Percentiles rank a stretch among this genome's conserved stretches.
These are phyloP conservation scores for Mallotus repandus DNA, from an alignment of 441 rosid genomes.

Conservation along the genomic window DNA sequence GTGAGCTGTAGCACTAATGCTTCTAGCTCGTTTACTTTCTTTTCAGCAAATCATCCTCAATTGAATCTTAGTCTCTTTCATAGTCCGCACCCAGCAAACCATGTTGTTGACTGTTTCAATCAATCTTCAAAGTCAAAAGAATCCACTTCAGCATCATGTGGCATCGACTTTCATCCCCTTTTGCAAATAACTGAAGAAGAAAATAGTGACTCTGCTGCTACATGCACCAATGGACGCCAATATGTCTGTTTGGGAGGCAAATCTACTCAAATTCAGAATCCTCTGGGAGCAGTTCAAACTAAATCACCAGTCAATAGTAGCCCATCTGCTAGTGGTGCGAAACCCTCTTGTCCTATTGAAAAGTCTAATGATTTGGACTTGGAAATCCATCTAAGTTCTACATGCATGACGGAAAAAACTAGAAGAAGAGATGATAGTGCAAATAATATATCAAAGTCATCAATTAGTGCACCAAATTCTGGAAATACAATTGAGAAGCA, in stretches of 20 bases:
- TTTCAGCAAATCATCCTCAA: constrained; percentile 75
- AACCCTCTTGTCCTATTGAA: constrained; percentile 37
- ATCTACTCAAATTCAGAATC: constrained; percentile 38
- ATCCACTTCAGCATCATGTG: constrained; percentile 39
- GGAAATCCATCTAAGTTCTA: constrained; percentile 75
- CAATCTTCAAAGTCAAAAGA: constrained; percentile 45
- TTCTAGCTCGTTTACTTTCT: constrained; percentile 68
- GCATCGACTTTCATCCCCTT: constrained; percentile 88
- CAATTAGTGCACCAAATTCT: constrained; percentile 20
- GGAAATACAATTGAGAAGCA: constrained; percentile 33
- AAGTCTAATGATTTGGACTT: constrained; percentile 57
- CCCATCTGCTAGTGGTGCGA: constrained; percentile 28
- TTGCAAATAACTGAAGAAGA: constrained; percentile 60
- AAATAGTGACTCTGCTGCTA: constrained; percentile 29
- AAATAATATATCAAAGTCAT: constrained; percentile 24
- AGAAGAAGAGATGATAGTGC: constrained; percentile 29
- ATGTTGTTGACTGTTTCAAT: constrained; percentile 33
- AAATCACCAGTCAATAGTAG: constrained; percentile 22
- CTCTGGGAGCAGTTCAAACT: constrained; percentile 35
- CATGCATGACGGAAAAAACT: constrained; percentile 41
- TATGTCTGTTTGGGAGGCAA: constrained; percentile 38
- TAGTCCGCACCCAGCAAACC: constrained; percentile 51
- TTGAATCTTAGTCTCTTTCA: constrained; percentile 74
- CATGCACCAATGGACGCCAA: constrained; percentile 32
- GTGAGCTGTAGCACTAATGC: constrained; percentile 36